A percentile compares a stretch with the other conserved stretches of the same genome.
Conservation (phyloP, 2,329 filamentous ascomycete species). For the Chaetomiaceae sp. region DNA sequence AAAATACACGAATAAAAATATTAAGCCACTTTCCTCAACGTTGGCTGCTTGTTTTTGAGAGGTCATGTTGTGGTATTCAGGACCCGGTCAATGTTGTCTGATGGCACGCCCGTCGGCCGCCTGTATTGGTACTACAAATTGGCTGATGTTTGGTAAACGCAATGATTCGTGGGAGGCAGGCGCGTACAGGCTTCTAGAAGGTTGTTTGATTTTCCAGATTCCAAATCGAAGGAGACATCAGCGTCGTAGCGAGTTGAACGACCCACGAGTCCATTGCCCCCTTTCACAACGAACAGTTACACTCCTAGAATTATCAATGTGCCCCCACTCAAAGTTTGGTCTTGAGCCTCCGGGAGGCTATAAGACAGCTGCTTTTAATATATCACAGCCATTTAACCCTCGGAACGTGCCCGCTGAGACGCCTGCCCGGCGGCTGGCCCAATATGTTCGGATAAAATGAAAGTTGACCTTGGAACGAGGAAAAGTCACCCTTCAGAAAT, state of each 20-base stretch:
- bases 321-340: constrained; percentile 16
- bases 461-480: constrained; percentile 13
- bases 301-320: not conserved
- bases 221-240: constrained; percentile 11
- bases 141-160: not conserved
- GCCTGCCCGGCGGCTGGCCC: constrained; percentile 9
- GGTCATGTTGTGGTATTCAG: constrained; percentile 8
- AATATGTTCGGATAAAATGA: constrained; percentile 29
- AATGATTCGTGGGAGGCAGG: not conserved
- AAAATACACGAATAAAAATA: constrained; percentile 2
- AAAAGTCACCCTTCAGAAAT: not conserved
- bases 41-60: not conserved
- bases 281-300: not conserved
- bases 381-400: constrained; percentile 25
- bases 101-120: too few relatives aligned
- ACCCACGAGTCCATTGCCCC: not conserved
- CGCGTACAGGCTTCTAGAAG: not conserved
- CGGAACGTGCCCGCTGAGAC: constrained; percentile 18
- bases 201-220: not conserved
- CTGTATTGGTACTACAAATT: constrained; percentile 5
- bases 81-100: not conserved
- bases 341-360: constrained; percentile 24
- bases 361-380: constrained; percentile 22
- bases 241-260: constrained; percentile 9
- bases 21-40: not conserved